Percentiles rank a stretch among this genome's conserved stretches.
Conservation (phyloP, 768 basidiomycete genomes). For the Serendipita vermifera region DNA sequence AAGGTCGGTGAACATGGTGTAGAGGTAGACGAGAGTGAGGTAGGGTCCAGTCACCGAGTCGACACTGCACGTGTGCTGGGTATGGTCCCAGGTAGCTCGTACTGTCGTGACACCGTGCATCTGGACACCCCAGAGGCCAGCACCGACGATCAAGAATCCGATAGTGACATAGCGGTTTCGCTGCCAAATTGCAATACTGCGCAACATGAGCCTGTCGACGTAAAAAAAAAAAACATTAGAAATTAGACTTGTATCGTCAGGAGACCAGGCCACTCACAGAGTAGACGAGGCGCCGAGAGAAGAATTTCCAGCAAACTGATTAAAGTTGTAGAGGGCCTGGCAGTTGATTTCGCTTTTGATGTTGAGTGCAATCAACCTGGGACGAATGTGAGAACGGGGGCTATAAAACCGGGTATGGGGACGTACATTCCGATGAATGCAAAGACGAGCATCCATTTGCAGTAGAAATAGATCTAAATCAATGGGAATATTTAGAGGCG, state of each 20-base stretch:
- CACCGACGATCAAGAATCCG: constrained; percentile 39
- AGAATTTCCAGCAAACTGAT: constrained; percentile 12
- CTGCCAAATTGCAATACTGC: constrained; percentile 59
- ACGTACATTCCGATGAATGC: constrained; percentile 6
- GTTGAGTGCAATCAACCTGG: constrained; percentile 20
- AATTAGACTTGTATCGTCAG: not conserved
- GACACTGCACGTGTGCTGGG: constrained; percentile 35
- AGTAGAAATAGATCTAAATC: not conserved
- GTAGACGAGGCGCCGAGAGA: constrained; percentile 12
- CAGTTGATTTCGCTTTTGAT: constrained; percentile 11
- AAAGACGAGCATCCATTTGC: constrained; percentile 10
- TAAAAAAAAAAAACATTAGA: not conserved
- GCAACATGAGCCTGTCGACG: constrained; percentile 17
- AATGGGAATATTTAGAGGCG: not conserved
- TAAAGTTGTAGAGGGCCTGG: constrained; percentile 12
- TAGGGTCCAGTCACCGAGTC: constrained; percentile 40
- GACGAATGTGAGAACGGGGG: constrained; percentile 56
- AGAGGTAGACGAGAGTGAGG: constrained; percentile 55
- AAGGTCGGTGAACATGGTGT: constrained; percentile 60
- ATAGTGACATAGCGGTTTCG: constrained; percentile 38
- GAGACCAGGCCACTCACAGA: not conserved
- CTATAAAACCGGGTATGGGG: constrained; percentile 20
- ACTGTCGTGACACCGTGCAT: constrained; percentile 62
- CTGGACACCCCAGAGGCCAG: constrained; percentile 53
- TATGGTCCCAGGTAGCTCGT: constrained; percentile 37